Conservation (phyloP, 495 filamentous ascomycete genomes). For the Tetracladium marchalianum region DNA sequence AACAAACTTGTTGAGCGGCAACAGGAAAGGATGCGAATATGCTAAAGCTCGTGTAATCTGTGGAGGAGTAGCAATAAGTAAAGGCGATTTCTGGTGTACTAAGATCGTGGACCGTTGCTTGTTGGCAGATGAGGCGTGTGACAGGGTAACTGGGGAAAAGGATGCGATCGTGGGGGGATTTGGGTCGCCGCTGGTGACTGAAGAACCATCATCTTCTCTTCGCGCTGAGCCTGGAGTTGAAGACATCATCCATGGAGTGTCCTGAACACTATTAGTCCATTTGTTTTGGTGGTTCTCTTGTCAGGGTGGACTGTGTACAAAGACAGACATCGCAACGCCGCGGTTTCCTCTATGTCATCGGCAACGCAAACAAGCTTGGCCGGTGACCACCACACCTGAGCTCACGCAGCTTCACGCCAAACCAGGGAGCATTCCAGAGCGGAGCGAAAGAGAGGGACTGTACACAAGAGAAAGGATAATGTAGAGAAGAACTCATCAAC, state of each 20-base stretch:
- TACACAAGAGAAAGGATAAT: no score
- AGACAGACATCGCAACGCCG: slow-evolving; percentile 12
- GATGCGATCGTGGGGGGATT: slow-evolving; percentile 68
- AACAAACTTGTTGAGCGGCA: slow-evolving; percentile 71
- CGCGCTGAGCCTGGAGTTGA: slow-evolving; percentile 11
- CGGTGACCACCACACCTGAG: not conserved
- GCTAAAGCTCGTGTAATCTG: slow-evolving; percentile 85
- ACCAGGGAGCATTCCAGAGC: no score
- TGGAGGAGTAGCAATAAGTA: slow-evolving; percentile 87
- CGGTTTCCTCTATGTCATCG: slow-evolving; percentile 8
- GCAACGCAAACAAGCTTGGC: slow-evolving; percentile 7
- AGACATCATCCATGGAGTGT: slow-evolving; percentile 24
- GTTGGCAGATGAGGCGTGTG: slow-evolving; percentile 55
- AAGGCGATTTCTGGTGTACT: slow-evolving; percentile 90
- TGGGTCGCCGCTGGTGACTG: slow-evolving; percentile 29
- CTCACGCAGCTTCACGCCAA: no score
- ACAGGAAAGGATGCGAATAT: slow-evolving; percentile 87
- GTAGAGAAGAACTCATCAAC: no score
- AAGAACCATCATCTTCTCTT: slow-evolving; percentile 13
- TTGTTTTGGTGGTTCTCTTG: not conserved
- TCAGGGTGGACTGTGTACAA: slow-evolving; percentile 3
- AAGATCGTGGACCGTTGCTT: slow-evolving; percentile 81
- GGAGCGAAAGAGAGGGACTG: no score
- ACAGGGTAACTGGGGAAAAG: slow-evolving; percentile 76
- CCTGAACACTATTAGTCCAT: slow-evolving; percentile 4